phyloP scores from a whole-genome alignment of 1,284 basidiomycete species.

The Ceratobasidium sp. region DNA sequence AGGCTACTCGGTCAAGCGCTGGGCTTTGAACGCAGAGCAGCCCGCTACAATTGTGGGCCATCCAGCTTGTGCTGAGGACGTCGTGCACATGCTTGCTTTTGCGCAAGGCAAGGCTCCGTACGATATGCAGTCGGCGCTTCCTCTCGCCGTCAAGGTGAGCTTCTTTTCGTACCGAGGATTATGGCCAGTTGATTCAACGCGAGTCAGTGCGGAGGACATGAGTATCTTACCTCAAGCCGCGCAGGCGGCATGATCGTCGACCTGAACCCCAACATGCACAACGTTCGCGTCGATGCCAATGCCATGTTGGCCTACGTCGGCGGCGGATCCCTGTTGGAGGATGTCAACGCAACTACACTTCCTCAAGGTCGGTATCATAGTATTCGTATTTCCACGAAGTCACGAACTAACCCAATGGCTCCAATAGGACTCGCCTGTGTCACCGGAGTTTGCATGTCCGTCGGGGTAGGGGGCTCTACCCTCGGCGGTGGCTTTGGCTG shows the following conservation, averaged over 20 bases:
- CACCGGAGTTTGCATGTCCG: not conserved
- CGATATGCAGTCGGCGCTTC: constrained; percentile 7
- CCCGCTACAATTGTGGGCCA: not conserved
- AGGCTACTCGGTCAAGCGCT: constrained; percentile 32
- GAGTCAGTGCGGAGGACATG: constrained; percentile 39
- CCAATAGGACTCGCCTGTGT: constrained; percentile 12
- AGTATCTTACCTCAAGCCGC: constrained; percentile 30
- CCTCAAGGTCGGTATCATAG: constrained; percentile 38
- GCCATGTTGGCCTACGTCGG: constrained; percentile 35
- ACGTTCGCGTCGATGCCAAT: constrained; percentile 33
- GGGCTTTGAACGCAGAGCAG: constrained; percentile 33
- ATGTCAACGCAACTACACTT: constrained; percentile 36
- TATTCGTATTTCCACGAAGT: too few relatives aligned
- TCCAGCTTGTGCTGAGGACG: constrained; percentile 29
- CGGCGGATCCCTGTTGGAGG: constrained; percentile 25
- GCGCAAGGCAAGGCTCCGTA: constrained; percentile 20
- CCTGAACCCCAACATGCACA: constrained; percentile 33
- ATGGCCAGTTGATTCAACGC: not conserved
- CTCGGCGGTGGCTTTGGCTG: constrained; percentile 37
- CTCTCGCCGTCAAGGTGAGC: constrained; percentile 34
- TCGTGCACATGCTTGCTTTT: constrained; percentile 16
- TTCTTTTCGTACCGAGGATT: not conserved
- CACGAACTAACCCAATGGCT: not conserved
- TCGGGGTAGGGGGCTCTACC: constrained; percentile 5
- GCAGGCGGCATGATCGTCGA: constrained; percentile 40